A percentile compares a stretch with the other conserved stretches of the same genome.
These are phyloP conservation scores for Tetraselmis chui DNA, from an alignment of 139 green algal species.

Conservation along the genomic window DNA sequence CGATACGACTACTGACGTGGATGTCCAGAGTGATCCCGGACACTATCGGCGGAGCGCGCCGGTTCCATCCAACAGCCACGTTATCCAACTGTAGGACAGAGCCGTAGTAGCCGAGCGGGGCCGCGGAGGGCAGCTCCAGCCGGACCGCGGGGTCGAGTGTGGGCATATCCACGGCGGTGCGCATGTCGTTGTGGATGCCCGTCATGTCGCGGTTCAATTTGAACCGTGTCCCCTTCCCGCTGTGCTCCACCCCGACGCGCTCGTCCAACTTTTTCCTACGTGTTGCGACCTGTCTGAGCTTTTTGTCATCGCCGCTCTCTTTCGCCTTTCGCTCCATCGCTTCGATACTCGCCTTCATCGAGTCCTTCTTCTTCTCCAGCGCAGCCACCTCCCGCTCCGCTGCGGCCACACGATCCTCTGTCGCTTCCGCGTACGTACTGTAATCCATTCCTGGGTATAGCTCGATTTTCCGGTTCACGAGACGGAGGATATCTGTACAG, in stretches of 20 bases:
- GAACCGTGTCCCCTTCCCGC: slow-evolving; percentile 37
- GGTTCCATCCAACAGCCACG: slow-evolving; percentile 29
- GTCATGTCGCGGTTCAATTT: slow-evolving; percentile 25
- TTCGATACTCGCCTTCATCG: background rate
- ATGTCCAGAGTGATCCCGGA: slow-evolving; percentile 44
- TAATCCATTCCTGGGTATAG: background rate
- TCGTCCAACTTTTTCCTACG: slow-evolving; percentile 48
- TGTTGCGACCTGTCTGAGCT: slow-evolving; percentile 44
- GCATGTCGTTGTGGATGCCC: slow-evolving; percentile 13
- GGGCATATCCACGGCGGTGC: background rate
- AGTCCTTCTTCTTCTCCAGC: slow-evolving; percentile 13
- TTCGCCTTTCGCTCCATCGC: background rate
- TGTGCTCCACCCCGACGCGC: slow-evolving; percentile 45
- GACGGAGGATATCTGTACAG: slow-evolving; percentile 17
- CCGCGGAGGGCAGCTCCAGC: slow-evolving; percentile 10
- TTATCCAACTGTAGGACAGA: slow-evolving; percentile 52
- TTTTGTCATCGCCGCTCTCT: slow-evolving; percentile 53
- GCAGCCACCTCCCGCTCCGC: slow-evolving; percentile 1
- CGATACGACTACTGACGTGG: slow-evolving; percentile 14
- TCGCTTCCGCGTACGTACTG: background rate
- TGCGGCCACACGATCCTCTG: background rate
- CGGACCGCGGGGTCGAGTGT: background rate
- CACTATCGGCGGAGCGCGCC: background rate
- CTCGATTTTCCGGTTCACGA: background rate
- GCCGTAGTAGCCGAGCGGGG: slow-evolving; percentile 24